Evolutionary conservation across 148 eudicot genomes (phyloP).

Genomic region (Rhododendron griersonianum): DNA sequence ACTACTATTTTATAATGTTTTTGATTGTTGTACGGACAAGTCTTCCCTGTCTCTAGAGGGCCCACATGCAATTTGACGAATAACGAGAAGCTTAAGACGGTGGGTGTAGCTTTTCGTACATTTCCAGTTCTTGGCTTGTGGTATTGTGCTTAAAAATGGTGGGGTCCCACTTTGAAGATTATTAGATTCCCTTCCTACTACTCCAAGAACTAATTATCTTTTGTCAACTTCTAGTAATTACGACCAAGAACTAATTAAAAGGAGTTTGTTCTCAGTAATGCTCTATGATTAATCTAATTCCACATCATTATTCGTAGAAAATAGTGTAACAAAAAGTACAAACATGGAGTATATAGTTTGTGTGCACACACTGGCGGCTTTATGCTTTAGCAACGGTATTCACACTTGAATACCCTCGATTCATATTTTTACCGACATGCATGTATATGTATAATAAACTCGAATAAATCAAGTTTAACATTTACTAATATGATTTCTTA

Average conservation of each 20-base stretch:
- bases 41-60: neutral
- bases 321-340: neutral
- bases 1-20: neutral
- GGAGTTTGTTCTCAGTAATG: neutral
- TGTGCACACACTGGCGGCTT: neutral
- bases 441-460: too few species aligned
- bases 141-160: neutral
- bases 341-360: too few species aligned
- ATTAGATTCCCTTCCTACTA: neutral
- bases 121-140: neutral
- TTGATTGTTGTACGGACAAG: conserved; percentile 9
- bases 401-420: neutral
- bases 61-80: neutral
- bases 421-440: neutral
- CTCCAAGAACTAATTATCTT: too few species aligned
- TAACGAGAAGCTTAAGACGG: conserved; percentile 4
- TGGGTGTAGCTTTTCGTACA: neutral
- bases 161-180: neutral
- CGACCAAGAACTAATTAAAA: neutral
- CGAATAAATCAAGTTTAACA: too few species aligned
- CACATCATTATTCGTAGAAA: neutral
- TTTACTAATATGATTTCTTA: too few species aligned
- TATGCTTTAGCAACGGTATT: neutral
- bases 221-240: neutral
- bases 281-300: neutral